Conservation (phyloP, 2,329 filamentous ascomycete genomes). For the Trichocomaceae sp. region DNA sequence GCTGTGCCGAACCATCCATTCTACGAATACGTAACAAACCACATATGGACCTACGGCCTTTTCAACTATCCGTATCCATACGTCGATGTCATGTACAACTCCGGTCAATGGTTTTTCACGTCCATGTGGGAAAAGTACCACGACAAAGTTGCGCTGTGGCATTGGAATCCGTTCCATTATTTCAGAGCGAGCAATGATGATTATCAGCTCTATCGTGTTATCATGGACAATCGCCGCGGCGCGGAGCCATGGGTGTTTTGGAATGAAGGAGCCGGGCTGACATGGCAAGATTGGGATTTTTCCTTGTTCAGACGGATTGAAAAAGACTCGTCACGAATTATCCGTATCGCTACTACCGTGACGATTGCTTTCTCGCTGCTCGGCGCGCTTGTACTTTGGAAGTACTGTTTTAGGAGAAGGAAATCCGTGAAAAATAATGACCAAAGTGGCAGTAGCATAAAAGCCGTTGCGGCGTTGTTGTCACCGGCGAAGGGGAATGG, state of each 20-base stretch:
- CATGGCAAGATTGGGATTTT: constrained; percentile 13
- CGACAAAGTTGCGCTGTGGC: not conserved
- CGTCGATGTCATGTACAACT: constrained; percentile 10
- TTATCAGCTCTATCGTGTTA: constrained; percentile 9
- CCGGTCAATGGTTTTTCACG: constrained; percentile 13
- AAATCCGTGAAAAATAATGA: not conserved
- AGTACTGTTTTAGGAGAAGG: not conserved
- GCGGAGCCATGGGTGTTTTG: constrained; percentile 14
- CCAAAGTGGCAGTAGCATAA: not conserved
- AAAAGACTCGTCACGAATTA: constrained; percentile 2
- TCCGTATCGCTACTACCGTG: not conserved
- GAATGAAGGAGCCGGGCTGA: constrained; percentile 4
- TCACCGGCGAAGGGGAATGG: constrained; percentile 2
- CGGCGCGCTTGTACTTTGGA: constrained; percentile 4
- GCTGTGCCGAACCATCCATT: constrained; percentile 12
- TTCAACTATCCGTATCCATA: constrained; percentile 9
- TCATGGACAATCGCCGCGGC: constrained; percentile 12
- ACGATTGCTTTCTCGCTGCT: not conserved
- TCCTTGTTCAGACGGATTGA: constrained; percentile 8
- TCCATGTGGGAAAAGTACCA: constrained; percentile 15
- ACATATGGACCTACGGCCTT: constrained; percentile 7
- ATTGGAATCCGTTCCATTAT: constrained; percentile 1
- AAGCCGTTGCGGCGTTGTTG: constrained; percentile 1
- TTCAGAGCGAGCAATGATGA: not conserved
- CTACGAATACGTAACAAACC: constrained; percentile 11